Conservation (phyloP, 108 stramenopile genomes). For the Schizochytrium sp. region DNA sequence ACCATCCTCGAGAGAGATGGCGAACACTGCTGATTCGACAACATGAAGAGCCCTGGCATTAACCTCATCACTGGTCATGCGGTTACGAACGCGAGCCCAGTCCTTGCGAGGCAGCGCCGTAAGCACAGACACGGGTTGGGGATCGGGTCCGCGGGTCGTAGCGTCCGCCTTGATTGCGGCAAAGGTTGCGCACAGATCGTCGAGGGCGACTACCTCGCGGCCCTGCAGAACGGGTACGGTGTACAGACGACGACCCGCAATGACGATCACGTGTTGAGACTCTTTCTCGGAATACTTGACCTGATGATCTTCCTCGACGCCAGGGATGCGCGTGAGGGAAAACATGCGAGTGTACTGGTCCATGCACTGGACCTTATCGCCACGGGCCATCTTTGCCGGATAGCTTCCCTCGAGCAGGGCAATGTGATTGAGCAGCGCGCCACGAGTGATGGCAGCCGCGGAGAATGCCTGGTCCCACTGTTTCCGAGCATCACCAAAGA, state of each 20-base stretch:
- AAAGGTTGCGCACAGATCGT: background rate
- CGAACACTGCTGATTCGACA: background rate
- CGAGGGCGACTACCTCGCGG: background rate
- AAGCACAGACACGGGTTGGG: background rate
- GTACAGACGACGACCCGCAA: background rate
- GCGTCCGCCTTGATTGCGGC: background rate
- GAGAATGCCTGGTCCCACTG: background rate
- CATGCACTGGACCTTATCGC: background rate
- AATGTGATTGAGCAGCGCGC: background rate
- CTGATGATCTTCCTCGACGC: background rate
- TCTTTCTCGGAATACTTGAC: background rate
- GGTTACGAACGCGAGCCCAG: background rate
- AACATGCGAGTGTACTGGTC: conserved; percentile 27
- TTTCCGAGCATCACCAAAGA: background rate
- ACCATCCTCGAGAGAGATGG: background rate
- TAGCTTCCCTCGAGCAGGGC: background rate
- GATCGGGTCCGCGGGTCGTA: background rate
- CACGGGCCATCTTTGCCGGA: background rate
- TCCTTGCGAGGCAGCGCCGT: background rate
- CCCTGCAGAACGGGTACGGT: background rate
- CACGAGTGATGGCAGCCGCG: background rate
- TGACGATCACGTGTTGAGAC: background rate
- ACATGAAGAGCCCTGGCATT: background rate
- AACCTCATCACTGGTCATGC: background rate
- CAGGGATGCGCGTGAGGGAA: background rate